Evolutionary conservation across 2,329 filamentous ascomycete species (phyloP).

Genomic region (Nemania abortiva): DNA sequence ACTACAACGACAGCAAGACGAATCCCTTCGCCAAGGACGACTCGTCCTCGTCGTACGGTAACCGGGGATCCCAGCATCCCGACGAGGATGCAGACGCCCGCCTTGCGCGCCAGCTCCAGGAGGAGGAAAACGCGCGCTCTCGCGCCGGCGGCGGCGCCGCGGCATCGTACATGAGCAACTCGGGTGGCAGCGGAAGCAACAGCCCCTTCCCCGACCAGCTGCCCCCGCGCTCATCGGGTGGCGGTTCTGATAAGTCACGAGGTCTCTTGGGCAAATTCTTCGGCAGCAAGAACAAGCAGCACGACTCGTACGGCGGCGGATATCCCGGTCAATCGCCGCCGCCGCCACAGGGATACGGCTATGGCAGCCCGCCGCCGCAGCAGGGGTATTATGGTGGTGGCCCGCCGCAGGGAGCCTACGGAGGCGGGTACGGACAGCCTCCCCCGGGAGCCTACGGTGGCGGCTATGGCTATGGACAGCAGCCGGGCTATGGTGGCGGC

Average conservation of each 20-base stretch:
- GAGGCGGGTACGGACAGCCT: slow-evolving; percentile 29
- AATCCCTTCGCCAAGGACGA: slow-evolving; percentile 73
- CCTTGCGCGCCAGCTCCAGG: slow-evolving; percentile 81
- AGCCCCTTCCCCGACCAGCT: slow-evolving; percentile 56
- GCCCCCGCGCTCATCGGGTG: slow-evolving; percentile 54
- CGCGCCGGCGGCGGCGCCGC: slow-evolving; percentile 49
- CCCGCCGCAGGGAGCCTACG: slow-evolving; percentile 51
- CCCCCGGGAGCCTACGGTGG: slow-evolving; percentile 45
- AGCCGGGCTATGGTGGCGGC: slow-evolving; percentile 40
- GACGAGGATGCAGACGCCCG: slow-evolving; percentile 54
- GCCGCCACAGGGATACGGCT: slow-evolving; percentile 53
- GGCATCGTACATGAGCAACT: slow-evolving; percentile 49
- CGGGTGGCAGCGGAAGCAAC: slow-evolving; percentile 45
- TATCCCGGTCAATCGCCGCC: slow-evolving; percentile 46
- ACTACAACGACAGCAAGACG: slow-evolving; percentile 68
- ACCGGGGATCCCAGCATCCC: slow-evolving; percentile 40
- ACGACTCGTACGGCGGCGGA: slow-evolving; percentile 51
- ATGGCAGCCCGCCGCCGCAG: slow-evolving; percentile 47
- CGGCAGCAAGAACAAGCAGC: slow-evolving; percentile 49
- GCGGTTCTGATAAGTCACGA: slow-evolving; percentile 57
- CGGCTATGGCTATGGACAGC: slow-evolving; percentile 39
- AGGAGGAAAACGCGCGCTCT: slow-evolving; percentile 79
- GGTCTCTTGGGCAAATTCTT: slow-evolving; percentile 52
- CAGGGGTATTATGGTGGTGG: slow-evolving; percentile 51
- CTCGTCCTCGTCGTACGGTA: slow-evolving; percentile 24